A percentile compares a stretch with the other conserved stretches of the same genome.
Conservation (phyloP, 495 filamentous ascomycete genomes). For the Aspergillus nidulans region DNA sequence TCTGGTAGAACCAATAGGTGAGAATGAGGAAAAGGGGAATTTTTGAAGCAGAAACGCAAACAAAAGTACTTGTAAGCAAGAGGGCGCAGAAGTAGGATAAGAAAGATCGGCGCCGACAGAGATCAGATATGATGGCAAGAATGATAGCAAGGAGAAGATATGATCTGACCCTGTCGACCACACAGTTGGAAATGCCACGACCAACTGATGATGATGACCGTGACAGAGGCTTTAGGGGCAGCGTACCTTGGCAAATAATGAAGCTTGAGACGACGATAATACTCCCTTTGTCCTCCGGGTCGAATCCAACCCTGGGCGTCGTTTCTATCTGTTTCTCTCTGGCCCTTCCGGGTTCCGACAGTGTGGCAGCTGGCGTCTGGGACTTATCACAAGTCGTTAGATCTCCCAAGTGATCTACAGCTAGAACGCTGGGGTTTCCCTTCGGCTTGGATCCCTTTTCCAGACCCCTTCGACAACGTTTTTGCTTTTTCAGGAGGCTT, state of each 20-base stretch:
- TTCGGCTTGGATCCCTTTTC: background rate
- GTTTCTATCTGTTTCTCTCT: conserved; percentile 16
- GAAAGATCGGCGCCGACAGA: conserved; percentile 17
- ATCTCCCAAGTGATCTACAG: conserved; percentile 23
- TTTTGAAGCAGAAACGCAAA: background rate
- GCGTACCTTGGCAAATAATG: background rate
- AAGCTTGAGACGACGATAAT: background rate
- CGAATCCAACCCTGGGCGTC: no score
- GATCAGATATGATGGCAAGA: conserved; percentile 27
- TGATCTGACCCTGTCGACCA: no score
- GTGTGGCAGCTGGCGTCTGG: background rate
- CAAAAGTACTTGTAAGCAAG: conserved; percentile 4
- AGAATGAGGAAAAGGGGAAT: conserved; percentile 8
- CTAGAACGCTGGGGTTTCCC: conserved; percentile 9
- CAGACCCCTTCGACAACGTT: background rate
- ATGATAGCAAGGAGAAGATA: conserved; percentile 9
- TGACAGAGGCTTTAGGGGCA: background rate
- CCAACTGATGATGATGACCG: no score
- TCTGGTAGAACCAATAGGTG: conserved; percentile 7
- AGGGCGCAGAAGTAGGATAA: background rate
- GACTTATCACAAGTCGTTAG: conserved; percentile 24
- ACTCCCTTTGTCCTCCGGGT: background rate
- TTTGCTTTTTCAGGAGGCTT: conserved; percentile 9
- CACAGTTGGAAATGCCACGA: background rate
- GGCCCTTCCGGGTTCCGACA: conserved; percentile 4